Conservation (phyloP, 2,329 filamentous ascomycete genomes). For the Aspergillus phoenicis region DNA sequence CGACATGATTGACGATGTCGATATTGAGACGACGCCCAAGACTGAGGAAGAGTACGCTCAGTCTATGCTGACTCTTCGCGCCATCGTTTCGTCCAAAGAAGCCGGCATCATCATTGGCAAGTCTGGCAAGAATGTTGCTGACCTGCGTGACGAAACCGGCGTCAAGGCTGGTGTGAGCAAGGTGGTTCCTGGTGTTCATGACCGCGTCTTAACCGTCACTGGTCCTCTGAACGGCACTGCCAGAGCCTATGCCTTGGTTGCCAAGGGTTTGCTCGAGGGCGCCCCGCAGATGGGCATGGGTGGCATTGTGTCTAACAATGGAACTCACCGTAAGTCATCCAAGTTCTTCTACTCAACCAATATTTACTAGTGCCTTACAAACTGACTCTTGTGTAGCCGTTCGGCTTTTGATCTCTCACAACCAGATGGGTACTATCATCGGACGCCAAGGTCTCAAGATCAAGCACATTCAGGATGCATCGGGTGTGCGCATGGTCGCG, state of each 20-base stretch:
- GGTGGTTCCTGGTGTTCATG: conserved; percentile 95
- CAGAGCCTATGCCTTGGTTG: conserved; percentile 90
- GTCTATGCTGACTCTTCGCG: conserved; percentile 88
- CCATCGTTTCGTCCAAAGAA: conserved; percentile 98
- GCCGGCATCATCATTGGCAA: conserved; percentile 99
- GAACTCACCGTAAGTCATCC: conserved; percentile 76
- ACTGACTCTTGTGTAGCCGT: conserved; percentile 64
- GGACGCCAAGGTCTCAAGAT: conserved; percentile 96
- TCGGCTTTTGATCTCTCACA: conserved; percentile 97
- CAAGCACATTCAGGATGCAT: conserved; percentile 97
- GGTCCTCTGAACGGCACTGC: conserved; percentile 86
- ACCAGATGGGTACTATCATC: conserved; percentile 99
- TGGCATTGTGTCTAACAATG: conserved; percentile 80
- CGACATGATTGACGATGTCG: conserved; percentile 64
- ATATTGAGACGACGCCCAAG: conserved; percentile 79
- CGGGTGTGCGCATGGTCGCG: conserved; percentile 96
- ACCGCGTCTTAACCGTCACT: conserved; percentile 94
- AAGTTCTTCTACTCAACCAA: neutral
- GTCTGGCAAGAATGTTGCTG: conserved; percentile 96
- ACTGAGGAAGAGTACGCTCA: conserved; percentile 97
- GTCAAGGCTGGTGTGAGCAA: conserved; percentile 99
- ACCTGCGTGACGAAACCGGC: conserved; percentile 94
- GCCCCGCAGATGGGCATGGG: conserved; percentile 96
- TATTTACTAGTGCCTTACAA: neutral
- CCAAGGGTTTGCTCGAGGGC: conserved; percentile 86